These are phyloP conservation scores for Leccinellum rugosiceps DNA, from an alignment of 768 basidiomycete genomes.

Conservation along the genomic window DNA sequence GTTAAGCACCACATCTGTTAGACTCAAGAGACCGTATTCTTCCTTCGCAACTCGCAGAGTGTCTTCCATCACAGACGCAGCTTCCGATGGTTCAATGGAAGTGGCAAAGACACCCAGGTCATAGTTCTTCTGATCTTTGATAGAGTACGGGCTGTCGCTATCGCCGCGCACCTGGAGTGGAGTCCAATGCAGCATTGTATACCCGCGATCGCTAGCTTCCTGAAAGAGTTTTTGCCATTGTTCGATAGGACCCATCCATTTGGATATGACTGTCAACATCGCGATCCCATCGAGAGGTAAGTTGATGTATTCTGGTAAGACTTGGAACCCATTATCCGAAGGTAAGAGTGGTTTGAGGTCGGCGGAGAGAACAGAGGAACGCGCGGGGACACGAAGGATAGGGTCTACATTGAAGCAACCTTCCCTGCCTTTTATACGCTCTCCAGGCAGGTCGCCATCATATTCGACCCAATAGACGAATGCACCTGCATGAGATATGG, in stretches of 20 bases:
- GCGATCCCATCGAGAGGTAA: conserved; percentile 86
- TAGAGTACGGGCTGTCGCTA: conserved; percentile 91
- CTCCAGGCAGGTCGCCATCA: conserved; percentile 54
- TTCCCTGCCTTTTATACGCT: conserved; percentile 75
- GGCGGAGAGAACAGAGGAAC: conserved; percentile 67
- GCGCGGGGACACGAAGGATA: conserved; percentile 68
- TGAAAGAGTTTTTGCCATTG: conserved; percentile 79
- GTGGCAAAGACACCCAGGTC: conserved; percentile 68
- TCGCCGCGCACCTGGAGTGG: conserved; percentile 90
- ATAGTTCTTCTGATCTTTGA: conserved; percentile 81
- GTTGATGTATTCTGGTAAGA: conserved; percentile 53
- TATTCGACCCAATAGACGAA: conserved; percentile 97
- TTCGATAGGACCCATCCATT: conserved; percentile 91
- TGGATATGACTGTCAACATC: conserved; percentile 88
- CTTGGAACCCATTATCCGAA: conserved; percentile 46
- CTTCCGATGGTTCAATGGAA: conserved; percentile 44
- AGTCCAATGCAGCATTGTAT: conserved; percentile 98
- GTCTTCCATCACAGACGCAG: conserved; percentile 56
- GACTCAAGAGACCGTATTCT: conserved; percentile 81
- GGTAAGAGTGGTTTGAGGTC: conserved; percentile 52
- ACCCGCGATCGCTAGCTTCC: conserved; percentile 85
- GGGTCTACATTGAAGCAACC: conserved; percentile 98
- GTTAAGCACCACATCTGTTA: conserved; percentile 96
- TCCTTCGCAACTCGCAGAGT: conserved; percentile 69
- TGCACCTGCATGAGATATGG: conserved; percentile 94